Evolutionary conservation across 163 green algal species (phyloP), one percentile per base, ranked within the genome.

Genomic region (Smithsoniella earleae): DNA sequence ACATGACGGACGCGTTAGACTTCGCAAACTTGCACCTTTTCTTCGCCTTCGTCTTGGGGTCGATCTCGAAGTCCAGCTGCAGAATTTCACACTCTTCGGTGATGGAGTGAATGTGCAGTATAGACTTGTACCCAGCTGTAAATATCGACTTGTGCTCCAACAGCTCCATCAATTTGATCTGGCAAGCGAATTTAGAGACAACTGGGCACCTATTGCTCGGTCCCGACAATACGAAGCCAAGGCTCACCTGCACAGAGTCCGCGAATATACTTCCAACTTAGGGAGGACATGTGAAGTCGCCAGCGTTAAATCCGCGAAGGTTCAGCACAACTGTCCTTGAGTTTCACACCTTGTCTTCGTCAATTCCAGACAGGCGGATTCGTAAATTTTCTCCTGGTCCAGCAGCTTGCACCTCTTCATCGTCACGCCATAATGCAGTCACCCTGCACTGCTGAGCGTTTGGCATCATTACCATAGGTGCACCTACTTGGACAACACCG

Each of bases 61-160:
- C 90, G 3, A 96, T 82, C 77, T 88, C 80, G 5, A 73, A 77
- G 2, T 96, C 33, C 40, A 98, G 81, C 74, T 89, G 87, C 10
- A 97, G 83, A 73, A 83, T 76, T 86, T 98, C 92, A 76, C 91
- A 96, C 86, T 98, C 93, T 85, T 98, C 93, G 46, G 96, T 90
- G 6, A 93, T 80, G 38, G 85, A 87, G 83, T 99, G 94, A 63
- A 99, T 88, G 86, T 98, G 94, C 69, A 98, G 86, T 36, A 99
- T 84, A 38, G 83, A 84, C 80, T 94, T 95, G 85, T 93, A 95
- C 22, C 86, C 85, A 0, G 82, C 78, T 62, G 84, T 88, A 78
- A 89, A 89, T 75, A 89, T 86, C 58, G 82, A 78, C 75, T 95
- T 96, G 80, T 94, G 88, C 69, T 96, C 88, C 73, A 95, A 80